Evolutionary conservation across 1,284 basidiomycete genomes (phyloP).

Genomic region (Albatrellus sp.): DNA sequence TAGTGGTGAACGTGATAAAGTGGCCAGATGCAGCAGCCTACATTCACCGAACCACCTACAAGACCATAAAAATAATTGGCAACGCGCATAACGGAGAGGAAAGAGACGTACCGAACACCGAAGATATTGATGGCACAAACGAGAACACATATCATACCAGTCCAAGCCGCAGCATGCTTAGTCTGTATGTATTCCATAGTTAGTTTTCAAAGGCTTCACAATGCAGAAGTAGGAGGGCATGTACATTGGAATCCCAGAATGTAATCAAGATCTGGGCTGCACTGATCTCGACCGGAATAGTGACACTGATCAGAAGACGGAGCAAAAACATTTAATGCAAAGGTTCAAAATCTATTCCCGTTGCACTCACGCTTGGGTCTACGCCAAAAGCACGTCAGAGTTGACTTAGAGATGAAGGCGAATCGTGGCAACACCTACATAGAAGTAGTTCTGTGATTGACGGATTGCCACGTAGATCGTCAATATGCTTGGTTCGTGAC

Average conservation of each 20-base stretch:
- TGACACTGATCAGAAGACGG: conserved; percentile 25
- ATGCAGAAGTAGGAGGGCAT: conserved; percentile 10
- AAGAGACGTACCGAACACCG: conserved; percentile 41
- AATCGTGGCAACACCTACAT: conserved; percentile 21
- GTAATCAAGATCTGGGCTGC: conserved; percentile 64
- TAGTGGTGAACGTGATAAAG: conserved; percentile 5
- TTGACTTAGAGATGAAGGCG: neutral
- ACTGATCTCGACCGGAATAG: conserved; percentile 64
- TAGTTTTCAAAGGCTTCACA: neutral
- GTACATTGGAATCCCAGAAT: conserved; percentile 63
- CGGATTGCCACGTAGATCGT: neutral
- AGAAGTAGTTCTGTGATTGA: conserved; percentile 27
- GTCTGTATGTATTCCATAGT: conserved; percentile 19
- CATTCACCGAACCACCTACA: conserved; percentile 44
- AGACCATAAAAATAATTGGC: conserved; percentile 20
- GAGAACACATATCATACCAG: conserved; percentile 44
- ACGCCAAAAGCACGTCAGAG: neutral
- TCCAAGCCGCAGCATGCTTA: conserved; percentile 48
- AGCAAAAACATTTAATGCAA: no score
- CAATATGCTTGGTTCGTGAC: neutral
- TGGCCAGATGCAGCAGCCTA: conserved; percentile 13
- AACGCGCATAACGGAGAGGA: conserved; percentile 1
- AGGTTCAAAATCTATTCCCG: no score
- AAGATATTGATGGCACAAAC: conserved; percentile 67
- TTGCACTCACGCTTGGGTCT: conserved; percentile 10